Evolutionary conservation across 2,329 filamentous ascomycete species (phyloP), one percentile per base, ranked within the genome.

Genomic region (Leptographium lundbergii): DNA sequence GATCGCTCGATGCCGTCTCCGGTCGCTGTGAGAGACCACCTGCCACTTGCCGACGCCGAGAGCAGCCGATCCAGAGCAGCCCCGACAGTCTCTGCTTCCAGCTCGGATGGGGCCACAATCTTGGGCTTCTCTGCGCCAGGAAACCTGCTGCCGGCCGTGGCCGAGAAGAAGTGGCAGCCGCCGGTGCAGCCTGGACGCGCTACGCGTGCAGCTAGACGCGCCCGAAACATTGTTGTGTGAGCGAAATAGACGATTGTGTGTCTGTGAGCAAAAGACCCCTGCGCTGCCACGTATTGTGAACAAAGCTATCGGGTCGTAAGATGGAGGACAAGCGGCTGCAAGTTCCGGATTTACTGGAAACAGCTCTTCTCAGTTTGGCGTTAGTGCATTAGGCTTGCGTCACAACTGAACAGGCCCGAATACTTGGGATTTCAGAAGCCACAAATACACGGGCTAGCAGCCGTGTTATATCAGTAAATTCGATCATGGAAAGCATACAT

Each of bases 1-100:
- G 71, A 75, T 57, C 83, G 74, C 70, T 86, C 81, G 1, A 87
- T 64, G 0, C 79, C 83, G 58, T 77, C 74, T 11, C 81, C 81
- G 52, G 74, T 71, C 1, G 72, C 66, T 2, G 75, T 72, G 39
- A 86, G 66, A 3, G 69, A 65, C 84, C 84, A 87, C 56, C 71
- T 73, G 1, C 72, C 71, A 48, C 67, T 13, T 42, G 6, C 56
- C n/a, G 51, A 19, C 27, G 19, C 13, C 24, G 11, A 1, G 4
- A 76, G 65, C 22, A 70, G 68, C 19, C 69, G 59, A 2, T 68
- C 65, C 54, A 76, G 64, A 24, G 67, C 66, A 3, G 68, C 61
- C 60, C 51, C 42, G 29, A 61, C 57, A 0, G 53, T 29, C 7
- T 50, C 32, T 2, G 47, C 47, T 2, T 61, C 61, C 4, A 50